phyloP scores from a whole-genome alignment of 441 rosid genomes.

The Viola pubescens region DNA sequence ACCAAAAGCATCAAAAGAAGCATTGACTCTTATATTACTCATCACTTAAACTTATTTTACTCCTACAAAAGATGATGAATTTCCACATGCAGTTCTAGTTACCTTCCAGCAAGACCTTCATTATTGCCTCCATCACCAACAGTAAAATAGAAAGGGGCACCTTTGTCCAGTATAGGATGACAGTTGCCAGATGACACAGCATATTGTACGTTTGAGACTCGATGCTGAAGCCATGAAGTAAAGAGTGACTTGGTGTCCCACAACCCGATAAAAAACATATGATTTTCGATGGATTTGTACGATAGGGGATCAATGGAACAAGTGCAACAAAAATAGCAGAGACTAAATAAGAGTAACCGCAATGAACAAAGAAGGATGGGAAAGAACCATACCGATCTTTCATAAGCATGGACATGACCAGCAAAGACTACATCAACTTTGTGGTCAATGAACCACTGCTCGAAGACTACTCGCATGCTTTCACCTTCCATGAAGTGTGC shows the following conservation, averaged over 20 bases:
- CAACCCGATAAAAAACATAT: background rate
- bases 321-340: background rate
- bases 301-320: too few relatives aligned
- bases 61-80: too few relatives aligned
- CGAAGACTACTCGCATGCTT: conserved; percentile 39
- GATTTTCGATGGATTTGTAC: background rate
- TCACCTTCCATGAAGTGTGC: conserved; percentile 48
- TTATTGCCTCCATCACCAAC: conserved; percentile 98
- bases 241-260: background rate
- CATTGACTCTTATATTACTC: too few relatives aligned
- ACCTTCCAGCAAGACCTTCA: conserved; percentile 88
- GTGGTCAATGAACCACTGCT: conserved; percentile 31
- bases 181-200: conserved; percentile 57
- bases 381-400: conserved; percentile 36
- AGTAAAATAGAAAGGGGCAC: conserved; percentile 81
- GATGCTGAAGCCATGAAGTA: conserved; percentile 41
- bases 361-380: background rate
- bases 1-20: background rate
- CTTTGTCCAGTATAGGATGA: conserved; percentile 61
- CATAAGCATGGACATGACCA: conserved; percentile 53
- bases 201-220: conserved; percentile 67
- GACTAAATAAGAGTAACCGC: background rate
- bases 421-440: conserved; percentile 40
- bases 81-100: conserved; percentile 20
- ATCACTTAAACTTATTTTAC: too few relatives aligned